Evolutionary conservation across 345 rosid genomes (phyloP).

Genomic region (Populus simonii): DNA sequence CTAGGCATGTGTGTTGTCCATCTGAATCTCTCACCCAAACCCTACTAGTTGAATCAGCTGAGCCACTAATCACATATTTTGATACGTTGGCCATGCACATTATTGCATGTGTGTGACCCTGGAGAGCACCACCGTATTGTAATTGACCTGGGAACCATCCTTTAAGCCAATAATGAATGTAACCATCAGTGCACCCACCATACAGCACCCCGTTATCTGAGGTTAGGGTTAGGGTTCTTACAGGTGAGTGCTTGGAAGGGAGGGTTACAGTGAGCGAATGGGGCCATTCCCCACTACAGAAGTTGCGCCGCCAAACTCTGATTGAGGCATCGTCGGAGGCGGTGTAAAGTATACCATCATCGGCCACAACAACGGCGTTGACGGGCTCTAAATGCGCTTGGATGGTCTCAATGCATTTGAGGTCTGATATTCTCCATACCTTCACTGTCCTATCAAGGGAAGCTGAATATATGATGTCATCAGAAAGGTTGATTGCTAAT

Average conservation of each 20-base stretch:
- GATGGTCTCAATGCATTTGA: conserved; percentile 54
- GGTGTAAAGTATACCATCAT: conserved; percentile 45
- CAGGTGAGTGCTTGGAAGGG: conserved; percentile 46
- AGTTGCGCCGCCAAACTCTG: conserved; percentile 44
- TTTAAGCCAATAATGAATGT: conserved; percentile 47
- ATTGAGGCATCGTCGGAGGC: conserved; percentile 58
- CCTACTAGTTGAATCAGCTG: conserved; percentile 46
- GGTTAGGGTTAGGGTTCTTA: conserved; percentile 41
- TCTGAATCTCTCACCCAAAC: conserved; percentile 46
- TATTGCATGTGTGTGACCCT: conserved; percentile 59
- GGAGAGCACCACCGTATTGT: conserved; percentile 47
- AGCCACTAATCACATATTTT: conserved; percentile 43
- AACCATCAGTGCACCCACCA: conserved; percentile 56
- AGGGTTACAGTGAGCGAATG: conserved; percentile 42
- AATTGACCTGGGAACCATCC: conserved; percentile 44
- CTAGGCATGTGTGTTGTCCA: conserved; percentile 34
- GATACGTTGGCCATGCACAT: conserved; percentile 40
- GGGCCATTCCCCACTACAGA: conserved; percentile 28
- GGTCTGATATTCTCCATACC: conserved; percentile 54
- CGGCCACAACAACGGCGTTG: conserved; percentile 38
- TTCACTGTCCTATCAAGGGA: conserved; percentile 51
- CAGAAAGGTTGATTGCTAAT: conserved; percentile 41
- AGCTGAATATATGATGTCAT: conserved; percentile 48
- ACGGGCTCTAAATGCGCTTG: conserved; percentile 46
- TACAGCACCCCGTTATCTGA: conserved; percentile 35